phyloP scores from a whole-genome alignment of 495 filamentous ascomycete genomes.

The Penicillium bialowiezense region DNA sequence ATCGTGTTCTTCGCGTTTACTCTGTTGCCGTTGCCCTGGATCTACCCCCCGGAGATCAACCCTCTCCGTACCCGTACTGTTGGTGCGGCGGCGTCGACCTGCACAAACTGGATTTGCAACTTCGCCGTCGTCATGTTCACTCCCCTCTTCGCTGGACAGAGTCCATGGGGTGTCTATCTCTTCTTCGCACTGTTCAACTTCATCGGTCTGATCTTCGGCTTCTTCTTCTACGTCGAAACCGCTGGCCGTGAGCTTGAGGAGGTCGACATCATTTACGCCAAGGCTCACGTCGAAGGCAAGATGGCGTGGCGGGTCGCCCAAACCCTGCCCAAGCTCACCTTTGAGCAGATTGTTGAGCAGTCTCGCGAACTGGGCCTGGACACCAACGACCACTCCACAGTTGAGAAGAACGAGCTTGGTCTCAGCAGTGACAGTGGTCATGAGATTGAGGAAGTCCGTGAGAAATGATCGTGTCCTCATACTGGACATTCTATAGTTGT shows the following conservation, averaged over 20 bases:
- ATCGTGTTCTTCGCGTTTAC: conserved; percentile 67
- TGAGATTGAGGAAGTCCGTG: conserved; percentile 17
- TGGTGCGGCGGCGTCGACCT: conserved; percentile 63
- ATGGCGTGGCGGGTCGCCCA: conserved; percentile 32
- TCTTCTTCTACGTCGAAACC: conserved; percentile 72
- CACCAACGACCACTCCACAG: conserved; percentile 8
- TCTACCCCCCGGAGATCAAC: conserved; percentile 62
- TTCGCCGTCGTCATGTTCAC: conserved; percentile 72
- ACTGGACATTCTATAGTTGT: neutral
- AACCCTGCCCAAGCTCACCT: conserved; percentile 36
- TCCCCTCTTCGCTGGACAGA: conserved; percentile 31
- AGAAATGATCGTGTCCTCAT: neutral
- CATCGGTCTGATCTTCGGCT: conserved; percentile 57
- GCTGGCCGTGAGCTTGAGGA: conserved; percentile 70
- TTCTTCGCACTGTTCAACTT: conserved; percentile 73
- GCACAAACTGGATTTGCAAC: conserved; percentile 69
- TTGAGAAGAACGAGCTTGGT: conserved; percentile 32
- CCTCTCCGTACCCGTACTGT: conserved; percentile 64
- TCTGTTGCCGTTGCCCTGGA: conserved; percentile 51
- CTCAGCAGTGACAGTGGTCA: conserved; percentile 25
- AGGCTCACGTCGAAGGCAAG: conserved; percentile 36
- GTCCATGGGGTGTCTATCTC: conserved; percentile 36
- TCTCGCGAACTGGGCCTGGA: conserved; percentile 28
- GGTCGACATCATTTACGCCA: conserved; percentile 56
- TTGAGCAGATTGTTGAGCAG: conserved; percentile 29